Base-by-base conservation (phyloP, 768 basidiomycete species). In the Phaeotremella skinneri region DNA sequence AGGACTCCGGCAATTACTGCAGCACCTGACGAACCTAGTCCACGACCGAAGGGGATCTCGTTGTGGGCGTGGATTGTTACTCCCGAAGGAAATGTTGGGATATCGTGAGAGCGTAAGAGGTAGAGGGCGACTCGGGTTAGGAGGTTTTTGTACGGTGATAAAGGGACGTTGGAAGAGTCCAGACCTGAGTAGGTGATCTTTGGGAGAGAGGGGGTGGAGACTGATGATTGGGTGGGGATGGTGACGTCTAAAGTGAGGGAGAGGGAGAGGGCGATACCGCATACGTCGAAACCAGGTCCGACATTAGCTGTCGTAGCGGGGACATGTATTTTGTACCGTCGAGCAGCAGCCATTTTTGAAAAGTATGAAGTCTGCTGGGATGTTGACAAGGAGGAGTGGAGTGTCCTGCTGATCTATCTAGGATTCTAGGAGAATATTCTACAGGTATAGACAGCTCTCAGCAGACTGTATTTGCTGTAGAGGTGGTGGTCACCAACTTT, bases 261-360 rank as follows among this genome's bases (percentile, higher is more conserved):
- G 29, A 96, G 84, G 1, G 90, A 91, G 23, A 98, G 85, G 0
- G 94, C 93, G 63, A 99, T 87, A n/a, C 96, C 96, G 64, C 97
- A 91, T 63, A 98, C 96, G 77, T 99, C 96, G 78, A 99, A 99
- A 25, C 94, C 94, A 39, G 94, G 94, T 2, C 94, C 94, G 72
- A 99, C 92, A 81, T 99, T 99, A 64, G 94, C 94, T 63, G 93
- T 92, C 1, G 94, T 97, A n/a, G 91, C 91, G 9, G 94, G 94
- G 52, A 98, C 88, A 63, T 82, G 84, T 77, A 99, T 90, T 34
- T 80, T 82, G 78, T 91, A 78, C 47, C 54, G 55, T 32, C 51
- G 55, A 26, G 58, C 43, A 11, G n/a, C n/a, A n/a, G n/a, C n/a
- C n/a, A n/a, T n/a, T n/a, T n/a, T n/a, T n/a, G n/a, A n/a, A n/a